These are phyloP conservation scores for Yarrowia deformans DNA, from an alignment of 805 yeast genomes.

Conservation along the genomic window DNA sequence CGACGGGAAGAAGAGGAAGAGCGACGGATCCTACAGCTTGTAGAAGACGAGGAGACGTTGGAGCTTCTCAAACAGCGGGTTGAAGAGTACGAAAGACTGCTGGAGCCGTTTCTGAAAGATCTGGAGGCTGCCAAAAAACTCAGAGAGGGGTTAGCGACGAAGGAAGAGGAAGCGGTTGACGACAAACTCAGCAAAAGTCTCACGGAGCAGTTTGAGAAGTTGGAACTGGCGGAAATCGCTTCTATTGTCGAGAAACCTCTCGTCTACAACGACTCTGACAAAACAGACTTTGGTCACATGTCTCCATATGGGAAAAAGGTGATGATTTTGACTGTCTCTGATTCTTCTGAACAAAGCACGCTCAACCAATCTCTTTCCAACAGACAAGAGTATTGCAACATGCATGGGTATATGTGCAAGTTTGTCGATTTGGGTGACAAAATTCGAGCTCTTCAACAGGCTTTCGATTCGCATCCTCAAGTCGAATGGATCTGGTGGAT, in stretches of 20 bases:
- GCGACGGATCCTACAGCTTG: neutral
- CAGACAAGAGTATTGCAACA: neutral
- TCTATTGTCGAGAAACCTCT: neutral
- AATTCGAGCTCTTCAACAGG: neutral
- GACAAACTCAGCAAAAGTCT: neutral
- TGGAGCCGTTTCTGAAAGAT: neutral
- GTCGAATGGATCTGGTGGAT: neutral
- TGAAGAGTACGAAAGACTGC: neutral
- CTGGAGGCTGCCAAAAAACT: neutral
- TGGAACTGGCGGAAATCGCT: too few species aligned
- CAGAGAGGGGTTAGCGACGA: neutral
- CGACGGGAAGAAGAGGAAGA: too few species aligned
- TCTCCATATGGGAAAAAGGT: neutral
- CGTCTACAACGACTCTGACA: neutral
- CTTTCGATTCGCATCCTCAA: neutral
- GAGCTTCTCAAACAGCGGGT: neutral
- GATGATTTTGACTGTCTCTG: neutral
- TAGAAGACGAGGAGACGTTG: neutral
- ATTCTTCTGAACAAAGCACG: neutral
- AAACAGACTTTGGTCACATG: neutral
- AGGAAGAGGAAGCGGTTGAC: neutral
- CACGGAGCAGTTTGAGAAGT: neutral
- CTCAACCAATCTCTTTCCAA: neutral
- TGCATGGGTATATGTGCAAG: neutral
- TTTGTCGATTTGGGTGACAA: neutral